Evolutionary conservation across 768 basidiomycete species (phyloP), one percentile per base, ranked within the genome.

Genomic region (Lactarius indigo): DNA sequence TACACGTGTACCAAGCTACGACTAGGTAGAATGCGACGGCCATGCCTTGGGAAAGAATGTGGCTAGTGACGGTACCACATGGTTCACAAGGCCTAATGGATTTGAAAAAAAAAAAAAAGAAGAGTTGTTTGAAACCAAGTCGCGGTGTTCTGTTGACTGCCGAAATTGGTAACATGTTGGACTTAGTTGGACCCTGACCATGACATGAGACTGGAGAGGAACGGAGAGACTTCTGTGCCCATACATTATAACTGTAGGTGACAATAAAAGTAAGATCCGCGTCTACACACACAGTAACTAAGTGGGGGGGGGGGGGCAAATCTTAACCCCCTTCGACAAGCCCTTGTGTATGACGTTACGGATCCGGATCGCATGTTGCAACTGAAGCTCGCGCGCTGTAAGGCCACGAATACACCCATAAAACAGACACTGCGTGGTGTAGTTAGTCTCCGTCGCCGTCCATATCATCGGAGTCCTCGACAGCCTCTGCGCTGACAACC

Each of bases 401-500:
- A 42, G 9, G 28, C 20, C 56, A 13, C 42, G 26, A 37, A 30
- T 15, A 31, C 15, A 7, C 15, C 55, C 18, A 26, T 28, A 26
- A 26, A 50, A 44, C 17, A 12, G 55, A 42, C n/a, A 61, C 41
- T 23, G 3, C 41, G 7, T 33, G 31, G 18, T 58, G 61, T 26
- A 18, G 31, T 47, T 60, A 68, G 20, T 23, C 17, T 20, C 3
- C 39, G 12, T 52, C 57, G 8, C 47, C 52, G 33, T 56, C 58
- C 2, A 13, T 70, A 18, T 73, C 74, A 18, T 76, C 76, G 5
- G 73, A 72, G 54, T 78, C 77, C n/a, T 72, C 73, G 17, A 78
- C 74, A 23, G 72, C 74, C 65, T 76, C 77, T 13, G 75, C 76
- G 57, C 77, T 78, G 10, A 71, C 73, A 31, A 72, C 68, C 47